A percentile compares a stretch with the other conserved stretches of the same genome.
Evolutionary conservation across 2,329 filamentous ascomycete genomes (phyloP).

Genomic region (Dothidotthia symphoricarpi): DNA sequence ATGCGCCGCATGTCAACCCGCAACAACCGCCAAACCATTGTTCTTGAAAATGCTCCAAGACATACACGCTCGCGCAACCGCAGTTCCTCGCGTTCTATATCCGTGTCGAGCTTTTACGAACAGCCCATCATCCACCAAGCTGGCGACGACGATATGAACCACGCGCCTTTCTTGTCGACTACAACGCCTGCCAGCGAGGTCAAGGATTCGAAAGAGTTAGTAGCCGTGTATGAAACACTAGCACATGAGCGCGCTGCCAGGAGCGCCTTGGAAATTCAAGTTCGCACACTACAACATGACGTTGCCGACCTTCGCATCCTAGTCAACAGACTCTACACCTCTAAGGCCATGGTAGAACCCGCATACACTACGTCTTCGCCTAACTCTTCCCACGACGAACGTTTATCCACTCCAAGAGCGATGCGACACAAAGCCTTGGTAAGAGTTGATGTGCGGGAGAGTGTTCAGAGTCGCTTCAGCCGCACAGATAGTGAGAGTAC

Average conservation of each 20-base stretch:
- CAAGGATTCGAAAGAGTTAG: no score
- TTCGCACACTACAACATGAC: constrained; percentile 33
- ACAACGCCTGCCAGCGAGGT: constrained; percentile 1
- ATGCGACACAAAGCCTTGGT: constrained; percentile 5
- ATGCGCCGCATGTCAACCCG: constrained; percentile 35
- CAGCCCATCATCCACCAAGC: constrained; percentile 19
- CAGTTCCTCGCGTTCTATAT: constrained; percentile 23
- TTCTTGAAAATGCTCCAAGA: constrained; percentile 39
- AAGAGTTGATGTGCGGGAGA: constrained; percentile 1
- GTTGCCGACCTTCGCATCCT: constrained; percentile 31
- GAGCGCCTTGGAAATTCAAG: constrained; percentile 35
- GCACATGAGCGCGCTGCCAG: constrained; percentile 34
- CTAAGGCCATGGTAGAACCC: constrained; percentile 15
- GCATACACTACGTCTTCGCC: constrained; percentile 38
- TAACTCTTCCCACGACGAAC: constrained; percentile 28
- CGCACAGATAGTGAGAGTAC: constrained; percentile 8
- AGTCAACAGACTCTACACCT: constrained; percentile 27
- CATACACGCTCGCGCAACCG: constrained; percentile 33
- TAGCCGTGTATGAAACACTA: constrained; percentile 24
- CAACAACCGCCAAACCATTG: constrained; percentile 40
- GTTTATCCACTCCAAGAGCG: constrained; percentile 28
- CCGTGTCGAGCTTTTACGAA: constrained; percentile 8
- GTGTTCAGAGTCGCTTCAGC: constrained; percentile 3
- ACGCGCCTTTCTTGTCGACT: constrained; percentile 13
- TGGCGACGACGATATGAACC: constrained; percentile 13